Evolutionary conservation across 2,329 filamentous ascomycete genomes (phyloP), one percentile per base, ranked within the genome.

Genomic region (Pseudohalonectria lignicola): DNA sequence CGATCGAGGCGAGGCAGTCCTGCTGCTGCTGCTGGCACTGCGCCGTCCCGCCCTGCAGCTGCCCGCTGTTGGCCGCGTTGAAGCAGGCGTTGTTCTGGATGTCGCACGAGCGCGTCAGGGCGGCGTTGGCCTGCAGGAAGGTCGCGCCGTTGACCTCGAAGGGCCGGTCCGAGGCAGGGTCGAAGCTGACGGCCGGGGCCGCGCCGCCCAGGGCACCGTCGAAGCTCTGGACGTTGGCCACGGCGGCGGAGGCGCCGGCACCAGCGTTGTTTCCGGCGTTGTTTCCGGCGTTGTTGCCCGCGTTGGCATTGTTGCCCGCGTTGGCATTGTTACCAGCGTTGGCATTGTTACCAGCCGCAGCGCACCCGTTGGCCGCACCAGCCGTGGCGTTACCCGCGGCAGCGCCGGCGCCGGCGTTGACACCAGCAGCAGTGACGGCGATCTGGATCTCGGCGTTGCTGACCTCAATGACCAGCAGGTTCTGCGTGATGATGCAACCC

Each of bases 401-500:
- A 35, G 45, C 49, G 26, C 35, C 47, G 28, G 34, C 43, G 29
- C 35, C 43, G n/a, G 39, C 34, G 28, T 31, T 44, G 18, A 39
- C 44, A 28, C 16, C 43, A 36, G 41, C 43, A 34, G 41, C 58
- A 18, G 59, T 61, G 33, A 71, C 67, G n/a, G 70, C 71, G 15
- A 62, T 60, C 17, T 58, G 48, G 48, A 77, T 74, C 55, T 78
- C 72, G 4, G 57, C 69, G 35, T 63, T 62, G 15, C 63, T 64
- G 15, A 68, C 68, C 32, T 75, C 73, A 28, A 70, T 59, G 12
- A 75, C 69, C 28, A 75, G 60, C 18, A 75, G 64, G 43, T 67
- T 66, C 51, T 66, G 54, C 18, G 63, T 63, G 53, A 73, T 68
- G 51, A 77, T 77, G 56, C 73, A 78, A 31, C 74, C 74, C 2